A percentile compares a stretch with the other conserved stretches of the same genome.
Conservation (phyloP, 305 asterid species). For the Fraxinus sp. region DNA sequence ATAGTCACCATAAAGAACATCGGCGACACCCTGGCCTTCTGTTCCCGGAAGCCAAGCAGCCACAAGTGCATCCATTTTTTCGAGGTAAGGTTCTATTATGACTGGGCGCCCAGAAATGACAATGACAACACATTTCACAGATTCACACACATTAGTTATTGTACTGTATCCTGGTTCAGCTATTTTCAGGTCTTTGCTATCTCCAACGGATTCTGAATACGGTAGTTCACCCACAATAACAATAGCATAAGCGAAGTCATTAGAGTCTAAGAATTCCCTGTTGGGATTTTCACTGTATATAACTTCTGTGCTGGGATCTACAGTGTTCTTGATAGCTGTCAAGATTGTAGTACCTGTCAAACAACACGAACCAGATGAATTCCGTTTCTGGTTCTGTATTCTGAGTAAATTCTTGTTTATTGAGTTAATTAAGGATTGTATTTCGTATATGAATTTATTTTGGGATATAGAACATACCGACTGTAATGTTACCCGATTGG, state of each 20-base stretch:
- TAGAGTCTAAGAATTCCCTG: slow-evolving; percentile 24
- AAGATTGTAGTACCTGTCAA: slow-evolving; percentile 44
- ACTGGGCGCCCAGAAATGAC: slow-evolving; percentile 46
- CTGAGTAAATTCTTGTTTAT: not conserved
- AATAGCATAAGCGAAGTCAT: slow-evolving; percentile 32
- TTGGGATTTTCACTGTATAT: slow-evolving; percentile 38
- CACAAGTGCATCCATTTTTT: slow-evolving; percentile 31
- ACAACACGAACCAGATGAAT: not conserved
- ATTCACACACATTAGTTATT: slow-evolving; percentile 33
- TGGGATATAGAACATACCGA: slow-evolving; percentile 16
- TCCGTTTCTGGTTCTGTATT: not conserved
- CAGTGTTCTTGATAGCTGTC: slow-evolving; percentile 31
- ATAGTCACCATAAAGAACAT: slow-evolving; percentile 44
- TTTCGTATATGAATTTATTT: not conserved
- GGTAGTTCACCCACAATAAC: slow-evolving; percentile 48
- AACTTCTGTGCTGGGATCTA: slow-evolving; percentile 35
- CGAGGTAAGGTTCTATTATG: slow-evolving; percentile 37
- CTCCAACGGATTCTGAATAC: slow-evolving; percentile 38
- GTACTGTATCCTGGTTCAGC: slow-evolving; percentile 40
- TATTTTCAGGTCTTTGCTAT: slow-evolving; percentile 37
- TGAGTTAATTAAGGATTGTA: not conserved
- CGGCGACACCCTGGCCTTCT: slow-evolving; percentile 53
- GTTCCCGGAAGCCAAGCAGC: slow-evolving; percentile 57
- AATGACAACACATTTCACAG: slow-evolving; percentile 35
- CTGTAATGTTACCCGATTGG: slow-evolving; percentile 25